phyloP scores from a whole-genome alignment of 768 basidiomycete species.

The Mycena leptocephala region DNA sequence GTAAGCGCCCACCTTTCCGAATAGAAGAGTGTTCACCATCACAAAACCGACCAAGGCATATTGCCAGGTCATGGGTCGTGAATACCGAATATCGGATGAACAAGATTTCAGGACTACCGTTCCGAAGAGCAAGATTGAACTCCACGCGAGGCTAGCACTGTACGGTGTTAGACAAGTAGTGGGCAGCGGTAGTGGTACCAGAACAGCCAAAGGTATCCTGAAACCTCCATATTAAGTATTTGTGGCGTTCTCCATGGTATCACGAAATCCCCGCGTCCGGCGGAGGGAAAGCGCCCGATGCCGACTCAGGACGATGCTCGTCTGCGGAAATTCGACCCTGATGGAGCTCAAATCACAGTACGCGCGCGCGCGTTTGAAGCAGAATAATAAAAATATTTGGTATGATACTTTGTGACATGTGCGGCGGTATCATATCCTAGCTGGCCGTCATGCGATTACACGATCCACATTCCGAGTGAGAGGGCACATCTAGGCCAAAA shows the following conservation, averaged over 20 bases:
- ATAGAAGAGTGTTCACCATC: neutral
- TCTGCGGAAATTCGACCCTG: no score
- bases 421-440: neutral
- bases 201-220: no score
- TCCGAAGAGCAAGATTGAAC: neutral
- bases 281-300: no score
- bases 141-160: no score
- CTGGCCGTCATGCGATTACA: neutral
- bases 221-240: no score
- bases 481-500: slow-evolving; percentile 63
- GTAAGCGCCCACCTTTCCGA: neutral
- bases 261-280: no score
- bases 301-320: no score
- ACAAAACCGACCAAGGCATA: neutral
- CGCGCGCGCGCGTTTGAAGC: neutral
- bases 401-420: slow-evolving; percentile 20
- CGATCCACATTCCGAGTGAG: neutral
- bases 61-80: no score
- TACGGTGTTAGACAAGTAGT: no score
- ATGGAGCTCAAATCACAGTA: neutral
- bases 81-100: neutral
- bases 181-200: no score
- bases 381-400: slow-evolving; percentile 23
- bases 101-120: neutral
- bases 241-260: no score